Base-by-base conservation (phyloP, 1,284 basidiomycete genomes). In the Puccinia horiana region DNA sequence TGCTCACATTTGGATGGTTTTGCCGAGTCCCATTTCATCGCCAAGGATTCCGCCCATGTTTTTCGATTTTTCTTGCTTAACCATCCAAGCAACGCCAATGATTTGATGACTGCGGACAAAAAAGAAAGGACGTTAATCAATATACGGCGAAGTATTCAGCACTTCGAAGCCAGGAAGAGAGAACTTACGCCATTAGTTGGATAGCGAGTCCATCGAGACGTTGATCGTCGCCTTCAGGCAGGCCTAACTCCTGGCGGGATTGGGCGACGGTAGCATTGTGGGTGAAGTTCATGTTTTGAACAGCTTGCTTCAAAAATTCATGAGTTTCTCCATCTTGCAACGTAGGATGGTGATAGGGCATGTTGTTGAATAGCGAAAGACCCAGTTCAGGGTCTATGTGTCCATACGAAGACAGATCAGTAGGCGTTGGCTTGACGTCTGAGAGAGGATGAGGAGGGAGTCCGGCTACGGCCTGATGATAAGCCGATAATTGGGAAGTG, bases 1-100 rank as follows among this genome's bases (percentile, higher is more conserved):
- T n/a, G 29, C 42, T 44, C 20, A 67, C 61, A 67, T 63, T 52
- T 77, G 61, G n/a, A 67, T 26, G 11, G 61, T 67, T 26, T 77
- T 67, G 8, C 76, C 76, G 32, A 77, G 61, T 6, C 76, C 76
- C 76, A 77, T 77, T 32, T 77, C 76, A 52, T 77, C 76, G 12
- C 56, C 76, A 23, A 77, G n/a, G 23, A 77, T 77, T 23, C 76
- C 76, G 11, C 76, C 76, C 35, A 37, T 58, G 32, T 77, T 63
- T 32, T 44, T 37, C 90, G 92, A 92, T 58, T 86, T 86, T 85
- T 92, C 91, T 75, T 90, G 90, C 37, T 90, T 88, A 2, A 90
- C 84, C 90, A 92, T 91, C 91, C 91, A 92, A 1, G 90, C 89
- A 0, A 91, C 91, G 1, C 91, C 88, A 74, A 92, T 90, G 4